Conservation (phyloP, 495 filamentous ascomycete genomes). For the Penicillium samsonianum region DNA sequence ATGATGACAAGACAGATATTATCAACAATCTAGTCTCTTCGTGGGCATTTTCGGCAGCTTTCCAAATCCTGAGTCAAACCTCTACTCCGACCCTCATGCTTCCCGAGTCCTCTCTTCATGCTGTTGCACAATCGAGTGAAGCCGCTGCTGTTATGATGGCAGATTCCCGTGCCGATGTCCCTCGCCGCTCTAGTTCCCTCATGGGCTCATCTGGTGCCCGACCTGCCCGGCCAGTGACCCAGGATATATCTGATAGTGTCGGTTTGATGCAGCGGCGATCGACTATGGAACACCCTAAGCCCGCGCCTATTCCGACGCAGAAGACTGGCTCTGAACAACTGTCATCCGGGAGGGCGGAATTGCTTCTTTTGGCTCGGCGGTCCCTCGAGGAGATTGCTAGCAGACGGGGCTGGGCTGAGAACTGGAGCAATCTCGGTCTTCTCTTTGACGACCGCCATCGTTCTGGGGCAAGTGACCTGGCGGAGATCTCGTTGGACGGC, state of each 20-base stretch:
- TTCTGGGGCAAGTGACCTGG: slow-evolving; percentile 54
- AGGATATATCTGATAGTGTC: slow-evolving; percentile 34
- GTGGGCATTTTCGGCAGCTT: slow-evolving; percentile 77
- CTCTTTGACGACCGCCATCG: slow-evolving; percentile 52
- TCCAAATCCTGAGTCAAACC: slow-evolving; percentile 77
- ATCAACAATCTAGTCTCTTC: slow-evolving; percentile 82
- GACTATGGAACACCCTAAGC: slow-evolving; percentile 36
- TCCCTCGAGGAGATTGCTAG: slow-evolving; percentile 73
- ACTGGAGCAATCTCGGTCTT: slow-evolving; percentile 65
- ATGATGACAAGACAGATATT: slow-evolving; percentile 47
- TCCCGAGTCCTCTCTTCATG: slow-evolving; percentile 56
- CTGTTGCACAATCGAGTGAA: slow-evolving; percentile 31
- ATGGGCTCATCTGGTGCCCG: slow-evolving; percentile 21
- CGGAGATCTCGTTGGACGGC: slow-evolving; percentile 45
- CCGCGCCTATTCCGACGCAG: slow-evolving; percentile 22
- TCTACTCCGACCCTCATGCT: slow-evolving; percentile 67
- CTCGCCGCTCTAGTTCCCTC: slow-evolving; percentile 49
- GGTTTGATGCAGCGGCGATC: slow-evolving; percentile 26
- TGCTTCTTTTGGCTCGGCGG: slow-evolving; percentile 76
- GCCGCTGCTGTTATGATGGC: slow-evolving; percentile 20
- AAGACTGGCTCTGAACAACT: slow-evolving; percentile 78
- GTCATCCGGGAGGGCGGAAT: slow-evolving; percentile 77
- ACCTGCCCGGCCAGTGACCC: slow-evolving; percentile 32
- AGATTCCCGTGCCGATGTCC: slow-evolving; percentile 50
- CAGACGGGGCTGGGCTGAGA: slow-evolving; percentile 73